Percentiles rank a stretch among this genome's conserved stretches.
phyloP scores from a whole-genome alignment of 441 rosid species.

The Eutrema salsugineum region DNA sequence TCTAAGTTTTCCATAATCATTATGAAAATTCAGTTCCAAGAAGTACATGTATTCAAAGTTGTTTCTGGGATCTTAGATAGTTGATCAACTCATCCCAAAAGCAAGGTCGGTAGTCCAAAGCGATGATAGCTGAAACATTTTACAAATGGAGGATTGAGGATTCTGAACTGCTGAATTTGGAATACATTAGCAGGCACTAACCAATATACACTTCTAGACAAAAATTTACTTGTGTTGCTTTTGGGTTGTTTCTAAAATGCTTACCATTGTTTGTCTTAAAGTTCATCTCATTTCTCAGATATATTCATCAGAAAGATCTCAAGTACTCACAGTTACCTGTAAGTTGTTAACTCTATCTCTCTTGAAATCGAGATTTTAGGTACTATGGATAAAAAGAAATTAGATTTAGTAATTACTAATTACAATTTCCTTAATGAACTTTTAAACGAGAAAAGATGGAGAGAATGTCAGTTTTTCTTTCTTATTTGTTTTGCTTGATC shows the following conservation, averaged over 20 bases:
- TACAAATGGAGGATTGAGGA: background rate
- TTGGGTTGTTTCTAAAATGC: background rate
- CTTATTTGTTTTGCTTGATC: background rate
- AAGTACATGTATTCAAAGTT: background rate
- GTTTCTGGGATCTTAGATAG: constrained; percentile 44
- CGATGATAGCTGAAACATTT: background rate
- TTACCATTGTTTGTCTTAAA: background rate
- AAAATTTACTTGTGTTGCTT: background rate
- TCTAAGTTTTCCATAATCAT: background rate
- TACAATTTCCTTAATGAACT: background rate
- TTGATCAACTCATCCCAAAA: background rate
- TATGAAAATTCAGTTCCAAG: background rate
- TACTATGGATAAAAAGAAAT: background rate
- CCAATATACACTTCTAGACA: background rate
- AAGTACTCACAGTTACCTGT: background rate
- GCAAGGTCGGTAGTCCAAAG: background rate
- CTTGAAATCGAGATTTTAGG: background rate
- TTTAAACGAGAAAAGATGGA: constrained; percentile 11
- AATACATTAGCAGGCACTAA: background rate
- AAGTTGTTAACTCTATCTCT: constrained; percentile 8
- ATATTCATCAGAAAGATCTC: background rate
- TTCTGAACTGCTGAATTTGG: background rate
- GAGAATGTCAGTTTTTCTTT: background rate
- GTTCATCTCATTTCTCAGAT: background rate
- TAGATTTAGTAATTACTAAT: background rate